Evolutionary conservation across 257 asterid species (phyloP), one percentile per base, ranked within the genome.

Genomic region (Solanum tacnaense): DNA sequence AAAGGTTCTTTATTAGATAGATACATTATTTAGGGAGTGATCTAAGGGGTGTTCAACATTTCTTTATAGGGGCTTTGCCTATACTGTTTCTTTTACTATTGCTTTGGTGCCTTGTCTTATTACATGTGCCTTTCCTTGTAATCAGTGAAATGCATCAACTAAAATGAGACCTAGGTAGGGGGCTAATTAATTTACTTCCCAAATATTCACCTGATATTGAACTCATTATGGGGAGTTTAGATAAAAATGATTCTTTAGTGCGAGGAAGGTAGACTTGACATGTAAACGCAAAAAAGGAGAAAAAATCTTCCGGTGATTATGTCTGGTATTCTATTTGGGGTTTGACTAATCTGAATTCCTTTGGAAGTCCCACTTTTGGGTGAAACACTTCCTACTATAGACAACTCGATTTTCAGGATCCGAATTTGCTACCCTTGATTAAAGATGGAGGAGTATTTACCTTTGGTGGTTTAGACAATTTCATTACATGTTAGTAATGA

Each of bases 1-100:
- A 86, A 82, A 38, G 81, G 41, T 79, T 85, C 87, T 89, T 78
- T 67, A 68, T 11, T 25, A 18, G 87, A 52, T 58, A 73, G 85
- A 16, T 29, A 81, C 86, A 60, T 88, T 70, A 73, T 60, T 84
- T 56, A 71, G 34, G 31, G 39, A 46, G 82, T 68, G 76, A 39
- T 85, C 23, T 85, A 68, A 62, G 56, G 58, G 60, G 18, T 56
- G 52, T 60, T n/a, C 75, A 60, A 11, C 25, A 60, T 62, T 84
- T 46, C 76, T 70, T 65, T 84, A 35, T 18, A 35, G 87, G 79
- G 76, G 82, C 21, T 41, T 38, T 71, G 78, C 39, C 81, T 36
- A 39, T 85, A 67, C 25, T 38, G 16, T 38, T 84, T 68, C 38
- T 35, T 84, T 84, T 36, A 62, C 16, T 58, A 5, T 36, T 84